phyloP scores from a whole-genome alignment of 1,284 basidiomycete genomes.

The Vanrija humicola region DNA sequence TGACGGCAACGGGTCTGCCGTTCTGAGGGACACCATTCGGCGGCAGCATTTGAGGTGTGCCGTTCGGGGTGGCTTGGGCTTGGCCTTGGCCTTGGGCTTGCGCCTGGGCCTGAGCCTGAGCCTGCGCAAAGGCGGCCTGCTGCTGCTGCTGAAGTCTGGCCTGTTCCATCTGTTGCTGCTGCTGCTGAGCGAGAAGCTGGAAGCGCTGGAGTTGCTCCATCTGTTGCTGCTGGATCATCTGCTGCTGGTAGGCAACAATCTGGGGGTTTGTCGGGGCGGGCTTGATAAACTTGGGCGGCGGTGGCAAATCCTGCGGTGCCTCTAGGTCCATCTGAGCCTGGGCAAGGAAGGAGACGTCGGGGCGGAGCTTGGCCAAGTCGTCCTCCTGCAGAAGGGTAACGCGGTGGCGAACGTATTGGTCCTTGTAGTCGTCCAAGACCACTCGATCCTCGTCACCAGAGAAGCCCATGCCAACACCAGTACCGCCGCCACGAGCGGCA shows the following conservation, averaged over 20 bases:
- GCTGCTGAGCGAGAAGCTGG: slow-evolving; percentile 38
- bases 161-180: slow-evolving; percentile 26
- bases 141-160: slow-evolving; percentile 30
- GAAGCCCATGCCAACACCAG: slow-evolving; percentile 49
- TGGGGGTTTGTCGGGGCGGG: slow-evolving; percentile 34
- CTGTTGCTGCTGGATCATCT: slow-evolving; percentile 38
- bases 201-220: slow-evolving; percentile 40
- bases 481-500: slow-evolving; percentile 34
- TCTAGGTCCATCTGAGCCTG: slow-evolving; percentile 31
- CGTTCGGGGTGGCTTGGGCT: slow-evolving; percentile 9
- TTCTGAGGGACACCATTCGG: slow-evolving; percentile 12
- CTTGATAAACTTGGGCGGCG: slow-evolving; percentile 41
- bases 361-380: slow-evolving; percentile 39
- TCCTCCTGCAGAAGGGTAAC: slow-evolving; percentile 36
- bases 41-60: slow-evolving; percentile 9
- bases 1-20: slow-evolving; percentile 2
- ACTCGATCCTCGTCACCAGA: slow-evolving; percentile 42
- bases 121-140: slow-evolving; percentile 14
- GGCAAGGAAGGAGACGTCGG: slow-evolving; percentile 31
- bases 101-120: slow-evolving; percentile 10
- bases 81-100: slow-evolving; percentile 4
- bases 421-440: slow-evolving; percentile 48
- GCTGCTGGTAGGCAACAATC: slow-evolving; percentile 25
- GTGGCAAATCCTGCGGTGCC: slow-evolving; percentile 39
- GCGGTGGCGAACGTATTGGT: slow-evolving; percentile 44